These are phyloP conservation scores for Brassica balearica DNA, from an alignment of 441 rosid species.

Conservation along the genomic window DNA sequence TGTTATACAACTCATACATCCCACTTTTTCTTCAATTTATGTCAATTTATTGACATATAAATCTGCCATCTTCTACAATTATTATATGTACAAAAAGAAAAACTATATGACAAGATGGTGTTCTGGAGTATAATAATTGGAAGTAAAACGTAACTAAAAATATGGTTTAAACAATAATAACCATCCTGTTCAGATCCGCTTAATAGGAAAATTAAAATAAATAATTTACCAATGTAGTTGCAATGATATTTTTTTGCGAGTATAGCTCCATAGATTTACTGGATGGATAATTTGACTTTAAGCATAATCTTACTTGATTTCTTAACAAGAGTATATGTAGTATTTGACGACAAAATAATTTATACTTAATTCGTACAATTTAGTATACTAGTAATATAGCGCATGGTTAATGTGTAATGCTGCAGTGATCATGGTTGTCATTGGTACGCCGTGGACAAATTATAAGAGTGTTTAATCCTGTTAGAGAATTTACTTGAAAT, in stretches of 20 bases:
- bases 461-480: too few relatives aligned
- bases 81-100: background rate
- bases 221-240: constrained; percentile 9
- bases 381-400: too few relatives aligned
- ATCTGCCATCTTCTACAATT: too few relatives aligned
- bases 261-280: constrained; percentile 27
- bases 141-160: constrained; percentile 9
- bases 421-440: too few relatives aligned
- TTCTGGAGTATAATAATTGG: constrained; percentile 9
- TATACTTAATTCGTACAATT: too few relatives aligned
- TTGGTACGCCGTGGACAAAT: too few relatives aligned
- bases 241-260: constrained; percentile 19
- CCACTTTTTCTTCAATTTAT: too few relatives aligned
- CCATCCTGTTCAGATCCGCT: background rate
- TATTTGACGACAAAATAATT: too few relatives aligned
- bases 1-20: too few relatives aligned
- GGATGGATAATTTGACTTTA: constrained; percentile 36
- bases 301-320: constrained; percentile 34
- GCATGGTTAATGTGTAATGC: too few relatives aligned
- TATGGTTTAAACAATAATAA: background rate
- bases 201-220: background rate
- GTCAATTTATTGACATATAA: too few relatives aligned
- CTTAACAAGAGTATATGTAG: constrained; percentile 12
- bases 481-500: too few relatives aligned
- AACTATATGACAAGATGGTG: background rate